These are phyloP conservation scores for Echites panduratus DNA, from an alignment of 257 asterid species.

Conservation along the genomic window DNA sequence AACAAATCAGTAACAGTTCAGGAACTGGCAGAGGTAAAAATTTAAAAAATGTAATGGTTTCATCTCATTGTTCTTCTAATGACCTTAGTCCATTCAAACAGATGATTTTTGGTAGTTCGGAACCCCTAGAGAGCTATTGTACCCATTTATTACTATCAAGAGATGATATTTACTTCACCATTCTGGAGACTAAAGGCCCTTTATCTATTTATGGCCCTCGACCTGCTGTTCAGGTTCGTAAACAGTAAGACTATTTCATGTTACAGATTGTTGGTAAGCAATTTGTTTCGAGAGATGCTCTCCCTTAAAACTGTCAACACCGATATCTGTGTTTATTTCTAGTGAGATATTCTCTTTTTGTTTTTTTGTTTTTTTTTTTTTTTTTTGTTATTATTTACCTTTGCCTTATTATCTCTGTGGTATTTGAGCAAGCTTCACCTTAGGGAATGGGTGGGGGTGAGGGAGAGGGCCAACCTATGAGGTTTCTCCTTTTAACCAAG, in stretches of 20 bases:
- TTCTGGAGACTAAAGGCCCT: constrained; percentile 59
- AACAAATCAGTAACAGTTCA: constrained; percentile 62
- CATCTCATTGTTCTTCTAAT: constrained; percentile 29
- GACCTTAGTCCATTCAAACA: constrained; percentile 47
- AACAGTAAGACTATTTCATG: not conserved
- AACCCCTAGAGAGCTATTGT: constrained; percentile 91
- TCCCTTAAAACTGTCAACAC: not conserved
- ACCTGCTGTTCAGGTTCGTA: constrained; percentile 60
- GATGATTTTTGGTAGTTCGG: constrained; percentile 95
- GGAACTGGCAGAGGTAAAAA: constrained; percentile 83
- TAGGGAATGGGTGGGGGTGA: not conserved
- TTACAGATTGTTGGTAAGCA: not conserved
- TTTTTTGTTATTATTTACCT: not conserved
- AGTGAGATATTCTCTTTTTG: not conserved
- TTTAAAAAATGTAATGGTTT: constrained; percentile 16
- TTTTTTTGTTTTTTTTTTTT: not conserved
- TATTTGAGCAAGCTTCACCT: not conserved
- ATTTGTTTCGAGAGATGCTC: not conserved
- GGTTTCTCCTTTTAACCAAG: not conserved
- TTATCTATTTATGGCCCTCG: constrained; percentile 83
- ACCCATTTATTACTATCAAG: constrained; percentile 76
- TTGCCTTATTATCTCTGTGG: not conserved
- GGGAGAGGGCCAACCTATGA: not conserved
- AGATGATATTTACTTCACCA: constrained; percentile 69
- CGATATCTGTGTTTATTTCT: not conserved